Base-by-base conservation (phyloP, 108 stramenopile genomes). In the Bacterosira constricta region DNA sequence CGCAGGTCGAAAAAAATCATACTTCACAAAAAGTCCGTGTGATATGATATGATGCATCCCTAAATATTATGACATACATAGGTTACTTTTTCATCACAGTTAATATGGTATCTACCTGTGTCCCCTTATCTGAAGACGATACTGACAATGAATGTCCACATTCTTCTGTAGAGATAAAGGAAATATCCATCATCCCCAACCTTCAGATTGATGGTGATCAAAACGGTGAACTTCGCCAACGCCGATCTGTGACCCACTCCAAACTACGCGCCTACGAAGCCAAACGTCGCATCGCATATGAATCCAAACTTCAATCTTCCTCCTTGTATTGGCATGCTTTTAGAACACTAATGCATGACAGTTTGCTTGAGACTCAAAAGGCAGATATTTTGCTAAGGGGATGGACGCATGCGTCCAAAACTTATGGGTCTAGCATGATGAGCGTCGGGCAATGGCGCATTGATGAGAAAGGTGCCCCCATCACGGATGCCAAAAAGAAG, bases 321-420 rank as follows among this genome's bases (percentile, higher is more conserved):
- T 79, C 74, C 6, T 58, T 93, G 54, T 93, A 93, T 63, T 93
- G 89, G 89, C 86, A 83, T 18, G 83, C 87, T 23, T 90, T 90
- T 67, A 81, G 88, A 15, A 83, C 86, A 3, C 70, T 92, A 31
- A 63, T 90, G 57, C 61, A 77, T 20, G 81, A 83, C 26, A 57
- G 69, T 20, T n/a, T 88, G 15, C 60, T 77, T 10, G 91, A 92
- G 64, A 92, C 91, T 0, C 73, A 60, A 34, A 82, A 86, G 23
- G 91, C 89, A 3, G 82, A 91, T 35, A 71, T 83, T 1, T 41
- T 91, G 30, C 58, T 89, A 10, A 58, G 79, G 75, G 90, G 88
- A n/a, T 86, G 83, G 58, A 66, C 75, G 15, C 73, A 76, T 37
- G 85, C 86, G 13, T 57, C 83, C n/a, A 56, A 67, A 39, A 18